Evolutionary conservation across 2,329 filamentous ascomycete genomes (phyloP).

Genomic region (Colletotrichum tropicicola): DNA sequence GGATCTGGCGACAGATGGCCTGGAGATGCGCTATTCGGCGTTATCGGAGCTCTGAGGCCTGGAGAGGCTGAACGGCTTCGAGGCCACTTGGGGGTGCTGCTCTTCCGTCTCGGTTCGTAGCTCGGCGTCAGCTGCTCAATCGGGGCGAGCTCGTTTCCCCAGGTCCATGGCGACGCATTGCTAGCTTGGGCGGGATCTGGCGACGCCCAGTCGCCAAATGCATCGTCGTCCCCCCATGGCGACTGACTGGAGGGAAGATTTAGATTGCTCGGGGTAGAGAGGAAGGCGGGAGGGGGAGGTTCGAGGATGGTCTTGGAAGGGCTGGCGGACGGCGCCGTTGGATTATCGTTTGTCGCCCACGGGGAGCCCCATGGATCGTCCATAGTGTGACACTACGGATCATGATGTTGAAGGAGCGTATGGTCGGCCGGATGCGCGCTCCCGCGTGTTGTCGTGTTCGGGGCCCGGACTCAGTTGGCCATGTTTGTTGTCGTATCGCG

Average conservation of each 20-base stretch:
- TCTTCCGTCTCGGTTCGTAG: constrained; percentile 42
- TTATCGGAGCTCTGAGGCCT: constrained; percentile 38
- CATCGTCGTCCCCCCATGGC: constrained; percentile 51
- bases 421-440: not conserved
- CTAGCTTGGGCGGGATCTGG: constrained; percentile 36
- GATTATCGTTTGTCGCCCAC: constrained; percentile 58
- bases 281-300: constrained; percentile 52
- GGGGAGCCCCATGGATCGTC: constrained; percentile 72
- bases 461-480: not conserved
- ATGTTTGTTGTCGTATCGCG: not conserved
- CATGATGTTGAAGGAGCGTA: constrained; percentile 20
- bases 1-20: constrained; percentile 51
- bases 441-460: not conserved
- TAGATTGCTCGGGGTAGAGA: constrained; percentile 40
- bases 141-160: constrained; percentile 12
- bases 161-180: constrained; percentile 26
- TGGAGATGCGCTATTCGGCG: constrained; percentile 42
- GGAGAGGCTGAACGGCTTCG: constrained; percentile 47
- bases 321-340: constrained; percentile 33
- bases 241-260: constrained; percentile 41
- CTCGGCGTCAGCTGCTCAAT: constrained; percentile 38
- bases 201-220: constrained; percentile 48
- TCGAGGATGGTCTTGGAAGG: constrained; percentile 46
- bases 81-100: constrained; percentile 51
- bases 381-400: constrained; percentile 47